phyloP scores from a whole-genome alignment of 2,329 filamentous ascomycete species.

The Paecilomyces dactylethromorphus region DNA sequence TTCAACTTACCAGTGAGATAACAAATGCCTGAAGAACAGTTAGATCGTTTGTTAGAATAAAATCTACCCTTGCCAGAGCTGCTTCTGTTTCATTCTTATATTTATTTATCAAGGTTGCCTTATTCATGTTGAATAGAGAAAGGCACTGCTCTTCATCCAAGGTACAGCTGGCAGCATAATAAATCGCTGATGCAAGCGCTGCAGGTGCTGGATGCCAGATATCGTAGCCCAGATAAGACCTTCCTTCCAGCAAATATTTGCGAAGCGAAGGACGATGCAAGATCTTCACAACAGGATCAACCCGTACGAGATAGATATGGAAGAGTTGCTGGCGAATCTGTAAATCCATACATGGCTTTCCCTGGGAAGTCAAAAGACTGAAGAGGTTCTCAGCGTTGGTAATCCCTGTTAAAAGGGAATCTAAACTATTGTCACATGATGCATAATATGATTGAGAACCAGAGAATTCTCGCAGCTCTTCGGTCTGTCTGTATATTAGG shows the following conservation, averaged over 20 bases:
- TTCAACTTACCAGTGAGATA: slow-evolving; percentile 18
- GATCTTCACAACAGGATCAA: slow-evolving; percentile 27
- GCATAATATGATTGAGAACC: background rate
- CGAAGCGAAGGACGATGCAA: slow-evolving; percentile 22
- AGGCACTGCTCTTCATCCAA: slow-evolving; percentile 17
- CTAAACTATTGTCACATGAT: background rate
- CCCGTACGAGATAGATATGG: slow-evolving; percentile 18
- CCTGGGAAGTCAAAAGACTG: background rate
- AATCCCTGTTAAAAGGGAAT: background rate
- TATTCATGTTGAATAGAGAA: slow-evolving; percentile 13
- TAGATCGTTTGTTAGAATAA: slow-evolving; percentile 24
- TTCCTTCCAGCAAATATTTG: slow-evolving; percentile 16
- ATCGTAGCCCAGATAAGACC: slow-evolving; percentile 24
- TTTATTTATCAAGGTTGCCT: slow-evolving; percentile 11
- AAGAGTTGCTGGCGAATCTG: slow-evolving; percentile 6
- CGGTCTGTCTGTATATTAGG: background rate
- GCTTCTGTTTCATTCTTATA: slow-evolving; percentile 18
- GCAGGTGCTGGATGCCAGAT: slow-evolving; percentile 17
- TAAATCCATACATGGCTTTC: background rate
- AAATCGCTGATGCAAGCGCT: slow-evolving; percentile 18
- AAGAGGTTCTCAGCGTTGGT: background rate
- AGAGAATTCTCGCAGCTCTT: background rate
- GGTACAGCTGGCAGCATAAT: slow-evolving; percentile 20
- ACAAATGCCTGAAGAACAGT: slow-evolving; percentile 27
- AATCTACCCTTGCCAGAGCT: slow-evolving; percentile 19